Evolutionary conservation across 2,329 filamentous ascomycete genomes (phyloP).

Genomic region (Colletotrichum sp.): DNA sequence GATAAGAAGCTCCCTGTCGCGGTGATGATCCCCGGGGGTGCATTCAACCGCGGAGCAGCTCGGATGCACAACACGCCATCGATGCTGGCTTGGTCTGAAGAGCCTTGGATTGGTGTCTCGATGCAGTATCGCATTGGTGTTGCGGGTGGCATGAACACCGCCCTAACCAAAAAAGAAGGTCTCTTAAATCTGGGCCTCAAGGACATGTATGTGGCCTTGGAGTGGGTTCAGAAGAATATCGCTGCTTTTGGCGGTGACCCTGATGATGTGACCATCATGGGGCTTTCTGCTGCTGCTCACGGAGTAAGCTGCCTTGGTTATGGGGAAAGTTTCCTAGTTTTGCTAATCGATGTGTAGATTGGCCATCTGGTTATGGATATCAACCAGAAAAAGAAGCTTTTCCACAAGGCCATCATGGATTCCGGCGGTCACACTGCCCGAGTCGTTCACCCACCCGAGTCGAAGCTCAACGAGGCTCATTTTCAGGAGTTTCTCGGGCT

Average conservation of each 20-base stretch:
- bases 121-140: conserved; percentile 56
- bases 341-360: conserved; percentile 19
- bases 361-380: conserved; percentile 37
- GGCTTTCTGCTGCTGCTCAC: conserved; percentile 40
- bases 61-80: conserved; percentile 43
- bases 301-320: conserved; percentile 21
- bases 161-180: conserved; percentile 54
- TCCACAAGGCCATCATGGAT: conserved; percentile 37
- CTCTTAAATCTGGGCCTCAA: conserved; percentile 58
- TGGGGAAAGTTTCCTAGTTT: background rate
- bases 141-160: conserved; percentile 63
- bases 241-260: conserved; percentile 54
- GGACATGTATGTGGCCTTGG: conserved; percentile 51
- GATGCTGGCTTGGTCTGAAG: conserved; percentile 53
- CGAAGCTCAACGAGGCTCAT: conserved; percentile 31
- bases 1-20: conserved; percentile 47
- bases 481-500: conserved; percentile 33
- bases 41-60: conserved; percentile 35
- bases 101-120: conserved; percentile 53
- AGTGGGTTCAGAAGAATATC: conserved; percentile 59
- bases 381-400: conserved; percentile 33
- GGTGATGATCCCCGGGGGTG: conserved; percentile 49
- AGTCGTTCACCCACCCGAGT: conserved; percentile 28
- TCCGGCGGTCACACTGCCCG: conserved; percentile 34
- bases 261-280: conserved; percentile 52